Conservation (phyloP, 2,329 filamentous ascomycete species). For the Aspergillus pseudotamarii region DNA sequence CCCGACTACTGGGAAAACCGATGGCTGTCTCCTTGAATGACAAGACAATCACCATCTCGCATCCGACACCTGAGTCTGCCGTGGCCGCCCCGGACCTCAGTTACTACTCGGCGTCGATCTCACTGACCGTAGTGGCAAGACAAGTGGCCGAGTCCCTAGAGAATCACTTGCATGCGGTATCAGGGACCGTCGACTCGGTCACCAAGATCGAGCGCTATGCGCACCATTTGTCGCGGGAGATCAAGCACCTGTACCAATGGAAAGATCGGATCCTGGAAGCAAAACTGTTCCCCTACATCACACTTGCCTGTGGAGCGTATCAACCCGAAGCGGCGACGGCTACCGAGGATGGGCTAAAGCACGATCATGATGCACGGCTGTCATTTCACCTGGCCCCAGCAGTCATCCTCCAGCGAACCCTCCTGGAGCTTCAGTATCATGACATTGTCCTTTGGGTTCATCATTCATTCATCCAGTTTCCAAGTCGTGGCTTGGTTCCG, state of each 20-base stretch:
- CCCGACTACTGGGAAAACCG: neutral
- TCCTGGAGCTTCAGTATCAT: neutral
- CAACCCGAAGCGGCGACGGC: neutral
- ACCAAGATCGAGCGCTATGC: neutral
- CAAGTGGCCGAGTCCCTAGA: neutral
- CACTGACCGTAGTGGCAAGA: neutral
- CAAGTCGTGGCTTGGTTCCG: slow-evolving; percentile 3
- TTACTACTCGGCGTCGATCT: neutral
- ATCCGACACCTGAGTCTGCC: neutral
- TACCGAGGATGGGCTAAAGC: neutral
- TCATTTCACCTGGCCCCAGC: neutral
- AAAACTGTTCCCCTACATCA: neutral
- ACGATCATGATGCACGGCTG: neutral
- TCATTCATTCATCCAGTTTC: slow-evolving; percentile 17
- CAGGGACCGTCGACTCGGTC: neutral
- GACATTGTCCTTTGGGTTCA: neutral
- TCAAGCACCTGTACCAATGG: neutral
- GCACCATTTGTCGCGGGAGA: neutral
- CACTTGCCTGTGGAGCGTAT: neutral
- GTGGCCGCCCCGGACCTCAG: neutral
- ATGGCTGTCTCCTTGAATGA: neutral
- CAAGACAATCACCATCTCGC: neutral
- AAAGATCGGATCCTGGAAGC: neutral
- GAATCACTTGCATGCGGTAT: neutral
- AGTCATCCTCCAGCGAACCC: neutral